Base-by-base conservation (phyloP, 2,329 filamentous ascomycete species). In the Fusarium sp. region DNA sequence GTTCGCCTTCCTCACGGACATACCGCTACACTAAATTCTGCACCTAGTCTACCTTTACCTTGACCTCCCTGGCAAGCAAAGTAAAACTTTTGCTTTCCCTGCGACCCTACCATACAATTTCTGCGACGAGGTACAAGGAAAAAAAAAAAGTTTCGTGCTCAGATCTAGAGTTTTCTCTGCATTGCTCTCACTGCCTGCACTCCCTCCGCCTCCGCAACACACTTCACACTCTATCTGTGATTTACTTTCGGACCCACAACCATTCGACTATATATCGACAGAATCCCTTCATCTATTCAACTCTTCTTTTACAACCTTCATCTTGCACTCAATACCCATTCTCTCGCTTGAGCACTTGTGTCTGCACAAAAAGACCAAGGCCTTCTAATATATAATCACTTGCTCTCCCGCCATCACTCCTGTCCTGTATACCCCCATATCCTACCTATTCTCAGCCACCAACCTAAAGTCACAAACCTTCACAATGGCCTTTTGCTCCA, bases 401-500 rank as follows among this genome's bases (percentile, higher is more conserved):
- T 48, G 56, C 30, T 39, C 58, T 50, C 36, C 30, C 39, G 14
- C 54, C 28, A 38, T n/a, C n/a, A 44, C 15, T 28, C 17, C 13
- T 18, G 20, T 35, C 24, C 32, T 70, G 53, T 53, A 64, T 64
- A 57, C 28, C 42, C 50, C 42, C 50, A 38, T 38, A 45, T 55
- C 58, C 50, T 54, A 32, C 61, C 47, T 48, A 38, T 45, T 50
- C 18, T 58, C 47, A 42, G 48, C 47, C 53, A 62, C 64, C 51
- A 66, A 42, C 30, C 53, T 41, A 68, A 42, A 24, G 35, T 51
- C 60, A 45, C 41, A 68, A 68, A 63, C 63, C 66, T 73, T 58
- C 74, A 81, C 68, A 75, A 83, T 84, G 82, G 79, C 82, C 13
- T 36, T 53, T 26, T 53, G 24, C 76, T 79, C 79, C 68, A 79